phyloP scores from a whole-genome alignment of 2,329 filamentous ascomycete genomes.

The Fusarium sp. region DNA sequence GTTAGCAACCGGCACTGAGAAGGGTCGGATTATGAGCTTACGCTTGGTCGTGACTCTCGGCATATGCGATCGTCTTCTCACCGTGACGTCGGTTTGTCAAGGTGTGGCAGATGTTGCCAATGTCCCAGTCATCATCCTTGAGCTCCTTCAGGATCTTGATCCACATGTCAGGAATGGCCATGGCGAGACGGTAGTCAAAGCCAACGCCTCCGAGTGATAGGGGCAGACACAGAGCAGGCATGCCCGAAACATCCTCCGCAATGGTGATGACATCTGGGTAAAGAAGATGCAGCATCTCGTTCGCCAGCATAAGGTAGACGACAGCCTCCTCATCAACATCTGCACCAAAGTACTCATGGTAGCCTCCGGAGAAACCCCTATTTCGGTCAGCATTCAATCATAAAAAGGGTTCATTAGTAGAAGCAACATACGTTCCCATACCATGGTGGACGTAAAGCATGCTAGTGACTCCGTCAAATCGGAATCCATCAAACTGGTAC shows the following conservation, averaged over 20 bases:
- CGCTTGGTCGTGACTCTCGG: slow-evolving; percentile 98
- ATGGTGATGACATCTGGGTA: slow-evolving; percentile 92
- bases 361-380: slow-evolving; percentile 95
- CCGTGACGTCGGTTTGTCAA: slow-evolving; percentile 93
- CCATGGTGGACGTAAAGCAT: slow-evolving; percentile 98
- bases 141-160: slow-evolving; percentile 98
- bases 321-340: slow-evolving; percentile 93
- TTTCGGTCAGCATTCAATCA: slow-evolving; percentile 11
- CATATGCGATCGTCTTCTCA: slow-evolving; percentile 98
- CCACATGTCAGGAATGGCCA: slow-evolving; percentile 99
- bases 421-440: slow-evolving; percentile 84
- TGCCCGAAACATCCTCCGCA: slow-evolving; percentile 97
- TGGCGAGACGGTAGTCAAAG: slow-evolving; percentile 96
- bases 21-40: slow-evolving; percentile 61
- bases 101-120: slow-evolving; percentile 85
- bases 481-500: slow-evolving; percentile 95
- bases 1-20: slow-evolving; percentile 38
- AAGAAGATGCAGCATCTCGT: slow-evolving; percentile 92
- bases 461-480: slow-evolving; percentile 97
- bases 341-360: slow-evolving; percentile 96
- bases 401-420: not conserved
- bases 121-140: slow-evolving; percentile 91
- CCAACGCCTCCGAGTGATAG: slow-evolving; percentile 90
- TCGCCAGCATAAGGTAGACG: slow-evolving; percentile 95
- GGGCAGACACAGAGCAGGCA: slow-evolving; percentile 94